Percentiles rank a stretch among this genome's conserved stretches.
Conservation (phyloP, 2,329 filamentous ascomycete species). For the Sordariomycetes sp. region DNA sequence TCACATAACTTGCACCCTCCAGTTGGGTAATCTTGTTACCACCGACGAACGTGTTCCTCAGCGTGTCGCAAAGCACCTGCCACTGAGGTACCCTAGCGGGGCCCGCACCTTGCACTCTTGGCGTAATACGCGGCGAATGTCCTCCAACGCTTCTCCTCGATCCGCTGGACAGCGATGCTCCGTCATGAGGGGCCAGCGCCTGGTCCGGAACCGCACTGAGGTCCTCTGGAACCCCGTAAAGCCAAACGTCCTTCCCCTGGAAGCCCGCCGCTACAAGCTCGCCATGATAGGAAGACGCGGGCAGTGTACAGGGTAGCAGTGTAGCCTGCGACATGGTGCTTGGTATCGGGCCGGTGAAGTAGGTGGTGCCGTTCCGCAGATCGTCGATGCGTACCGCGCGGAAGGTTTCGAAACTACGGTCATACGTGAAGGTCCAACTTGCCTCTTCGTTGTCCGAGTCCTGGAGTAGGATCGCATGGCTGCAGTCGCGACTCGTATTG, state of each 20-base stretch:
- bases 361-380: constrained; percentile 61
- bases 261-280: constrained; percentile 66
- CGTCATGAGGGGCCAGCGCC: constrained; percentile 13
- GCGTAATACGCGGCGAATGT: not conserved
- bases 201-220: constrained; percentile 38
- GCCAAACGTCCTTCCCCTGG: constrained; percentile 57
- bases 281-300: constrained; percentile 54
- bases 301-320: constrained; percentile 53
- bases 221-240: constrained; percentile 67
- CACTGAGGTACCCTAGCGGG: constrained; percentile 43
- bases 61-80: constrained; percentile 55
- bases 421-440: constrained; percentile 67
- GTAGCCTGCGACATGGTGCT: constrained; percentile 37
- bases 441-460: constrained; percentile 50
- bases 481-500: constrained; percentile 66
- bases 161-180: constrained; percentile 15
- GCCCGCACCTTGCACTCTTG: constrained; percentile 13
- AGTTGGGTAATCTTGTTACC: constrained; percentile 54
- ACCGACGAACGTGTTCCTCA: constrained; percentile 56
- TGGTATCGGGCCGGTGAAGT: constrained; percentile 60
- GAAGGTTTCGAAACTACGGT: constrained; percentile 64
- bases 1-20: constrained; percentile 52
- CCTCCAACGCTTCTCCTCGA: constrained; percentile 7
- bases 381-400: constrained; percentile 65
- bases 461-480: constrained; percentile 59